These are phyloP conservation scores for Trichoderma citrinoviride DNA, from an alignment of 2,329 filamentous ascomycete genomes.

Conservation along the genomic window DNA sequence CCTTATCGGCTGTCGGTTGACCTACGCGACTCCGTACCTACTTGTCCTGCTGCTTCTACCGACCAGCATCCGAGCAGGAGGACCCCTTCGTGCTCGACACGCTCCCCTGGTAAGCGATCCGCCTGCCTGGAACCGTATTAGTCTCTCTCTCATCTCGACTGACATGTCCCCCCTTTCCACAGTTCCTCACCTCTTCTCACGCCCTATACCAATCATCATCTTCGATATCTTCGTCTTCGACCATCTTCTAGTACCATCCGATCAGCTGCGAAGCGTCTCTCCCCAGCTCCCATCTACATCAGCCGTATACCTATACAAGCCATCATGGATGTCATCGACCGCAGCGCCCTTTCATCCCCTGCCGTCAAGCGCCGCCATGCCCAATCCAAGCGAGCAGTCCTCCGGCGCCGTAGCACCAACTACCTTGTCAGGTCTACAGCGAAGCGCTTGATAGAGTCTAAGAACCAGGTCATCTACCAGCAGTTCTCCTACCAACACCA, in stretches of 20 bases:
- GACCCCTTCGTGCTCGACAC: not conserved
- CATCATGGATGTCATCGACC: slow-evolving; percentile 18
- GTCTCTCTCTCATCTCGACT: slow-evolving; percentile 11
- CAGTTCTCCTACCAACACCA: slow-evolving; percentile 9
- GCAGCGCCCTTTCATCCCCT: slow-evolving; percentile 3
- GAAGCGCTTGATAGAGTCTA: slow-evolving; percentile 19
- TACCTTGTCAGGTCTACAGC: slow-evolving; percentile 33
- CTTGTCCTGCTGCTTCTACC: not conserved
- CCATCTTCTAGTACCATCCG: not conserved
- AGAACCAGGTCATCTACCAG: slow-evolving; percentile 15
- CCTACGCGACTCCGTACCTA: not conserved
- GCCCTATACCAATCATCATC: slow-evolving; percentile 9
- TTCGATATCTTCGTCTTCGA: slow-evolving; percentile 15
- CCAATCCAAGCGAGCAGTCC: slow-evolving; percentile 20
- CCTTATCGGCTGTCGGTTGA: not conserved
- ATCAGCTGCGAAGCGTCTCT: not conserved
- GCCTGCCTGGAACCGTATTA: not conserved
- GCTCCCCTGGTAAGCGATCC: slow-evolving; percentile 4
- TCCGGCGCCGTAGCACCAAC: slow-evolving; percentile 28
- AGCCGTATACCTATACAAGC: slow-evolving; percentile 5
- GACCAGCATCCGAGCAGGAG: not conserved
- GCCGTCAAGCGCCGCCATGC: slow-evolving; percentile 13
- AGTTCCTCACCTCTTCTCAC: slow-evolving; percentile 13
- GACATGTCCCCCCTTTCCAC: slow-evolving; percentile 5
- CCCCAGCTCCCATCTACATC: not conserved